Evolutionary conservation across 352 stramenopile species (phyloP), one percentile per base, ranked within the genome.

Genomic region (Phytophthora vignae): DNA sequence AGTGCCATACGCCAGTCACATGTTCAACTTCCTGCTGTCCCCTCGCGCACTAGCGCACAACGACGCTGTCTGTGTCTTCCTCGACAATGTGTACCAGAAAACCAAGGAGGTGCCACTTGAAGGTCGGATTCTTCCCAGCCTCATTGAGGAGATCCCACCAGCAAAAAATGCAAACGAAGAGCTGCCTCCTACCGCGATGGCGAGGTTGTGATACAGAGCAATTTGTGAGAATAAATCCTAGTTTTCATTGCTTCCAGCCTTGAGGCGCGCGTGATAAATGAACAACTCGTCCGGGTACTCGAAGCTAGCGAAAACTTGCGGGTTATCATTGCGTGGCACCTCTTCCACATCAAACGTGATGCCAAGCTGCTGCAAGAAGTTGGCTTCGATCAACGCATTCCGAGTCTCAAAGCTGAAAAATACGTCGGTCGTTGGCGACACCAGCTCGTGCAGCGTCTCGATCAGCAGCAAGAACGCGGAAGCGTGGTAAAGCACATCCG

Each of bases 1-100:
- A 42, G 72, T 92, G 9, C 83, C 81, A 0, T 79, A 73, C 22
- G 78, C 83, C 10, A 79, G 79, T 29, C 84, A 92, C 76, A 85
- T 84, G 70, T 92, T 92, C 60, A 90, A 90, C 54, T 84, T 83
- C 58, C 29, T 91, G 29, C 29, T 86, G 9, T 91, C 84, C 21
- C 84, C 83, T 19, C 77, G 84, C 55, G 69, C 83, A 10, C 67
- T 91, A 14, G 84, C 83, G 7, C 79, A 87, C 64, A 66, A 70
- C 9, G 81, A 92, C 46, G 83, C 84, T 12, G 81, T 90, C 4
- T 85, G 77, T 27, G 77, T 68, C 3, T 92, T 91, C 54, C 79
- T 92, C 15, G 67, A 81, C n/a, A 79, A 90, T 29, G 64, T 87
- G 11, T 83, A 86, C 36, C 52, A 76, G 22, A 87, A 87, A 58